These are phyloP conservation scores for Ciborinia camelliae DNA, from an alignment of 2,329 filamentous ascomycete genomes.

Conservation along the genomic window DNA sequence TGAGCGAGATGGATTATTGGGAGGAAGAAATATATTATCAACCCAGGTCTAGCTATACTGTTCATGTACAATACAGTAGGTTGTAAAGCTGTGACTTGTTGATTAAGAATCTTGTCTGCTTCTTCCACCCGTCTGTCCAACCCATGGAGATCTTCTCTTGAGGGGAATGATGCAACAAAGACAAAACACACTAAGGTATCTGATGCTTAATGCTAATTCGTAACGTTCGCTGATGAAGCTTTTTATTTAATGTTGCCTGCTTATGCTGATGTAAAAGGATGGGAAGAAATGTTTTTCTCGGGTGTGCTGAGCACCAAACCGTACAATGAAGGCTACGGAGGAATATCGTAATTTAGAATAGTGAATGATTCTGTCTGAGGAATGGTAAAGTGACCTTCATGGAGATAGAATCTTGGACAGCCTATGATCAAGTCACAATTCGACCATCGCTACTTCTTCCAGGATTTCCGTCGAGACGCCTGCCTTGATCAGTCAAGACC, in stretches of 20 bases:
- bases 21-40: conserved; percentile 15
- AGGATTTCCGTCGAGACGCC: conserved; percentile 1
- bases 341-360: conserved; percentile 3
- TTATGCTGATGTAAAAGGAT: conserved; percentile 12
- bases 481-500: conserved; percentile 2
- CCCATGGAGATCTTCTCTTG: conserved; percentile 7
- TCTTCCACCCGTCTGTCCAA: conserved; percentile 2
- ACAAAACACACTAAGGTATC: conserved; percentile 9
- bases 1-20: background rate
- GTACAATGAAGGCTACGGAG: background rate
- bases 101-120: conserved; percentile 12
- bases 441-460: conserved; percentile 16
- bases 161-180: conserved; percentile 18
- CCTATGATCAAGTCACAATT: conserved; percentile 6
- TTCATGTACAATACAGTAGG: conserved; percentile 8
- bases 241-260: conserved; percentile 11
- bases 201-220: conserved; percentile 15
- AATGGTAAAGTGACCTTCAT: background rate
- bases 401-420: background rate
- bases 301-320: background rate
- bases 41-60: conserved; percentile 15
- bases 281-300: background rate
- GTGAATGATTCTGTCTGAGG: background rate
- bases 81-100: conserved; percentile 2
- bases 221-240: conserved; percentile 3